Percentiles rank a stretch among this genome's conserved stretches.
phyloP scores from a whole-genome alignment of 352 stramenopile species.

The Pythium myriotylum region DNA sequence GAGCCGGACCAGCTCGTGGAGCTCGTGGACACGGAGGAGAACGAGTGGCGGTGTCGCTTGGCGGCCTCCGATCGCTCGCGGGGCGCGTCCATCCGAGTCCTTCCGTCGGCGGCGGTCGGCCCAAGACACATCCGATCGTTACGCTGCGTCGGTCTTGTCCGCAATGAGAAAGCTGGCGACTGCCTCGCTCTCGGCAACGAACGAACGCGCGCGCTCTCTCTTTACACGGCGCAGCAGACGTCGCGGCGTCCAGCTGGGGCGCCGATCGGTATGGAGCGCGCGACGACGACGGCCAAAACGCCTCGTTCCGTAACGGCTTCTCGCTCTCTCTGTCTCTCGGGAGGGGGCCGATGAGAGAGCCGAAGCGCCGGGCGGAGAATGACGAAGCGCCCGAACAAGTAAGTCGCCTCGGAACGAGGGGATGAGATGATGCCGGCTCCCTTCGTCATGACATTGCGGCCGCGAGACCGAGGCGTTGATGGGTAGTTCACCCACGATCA shows the following conservation, averaged over 20 bases:
- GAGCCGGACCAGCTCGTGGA: constrained; percentile 70
- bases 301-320: too few relatives aligned
- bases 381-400: too few relatives aligned
- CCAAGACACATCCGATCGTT: constrained; percentile 24
- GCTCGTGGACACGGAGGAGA: constrained; percentile 68
- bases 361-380: too few relatives aligned
- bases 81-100: constrained; percentile 9
- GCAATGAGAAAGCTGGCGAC: constrained; percentile 3
- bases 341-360: too few relatives aligned
- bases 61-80: constrained; percentile 17
- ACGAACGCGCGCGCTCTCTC: too few relatives aligned
- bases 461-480: neutral
- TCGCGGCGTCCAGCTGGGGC: neutral
- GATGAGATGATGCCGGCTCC: constrained; percentile 1
- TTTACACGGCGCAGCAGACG: neutral
- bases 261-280: too few relatives aligned
- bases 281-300: too few relatives aligned
- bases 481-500: neutral
- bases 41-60: constrained; percentile 38
- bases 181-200: neutral
- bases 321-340: too few relatives aligned
- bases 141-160: neutral
- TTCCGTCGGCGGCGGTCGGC: constrained; percentile 1
- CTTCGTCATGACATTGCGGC: neutral
- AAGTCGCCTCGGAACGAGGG: neutral